These are phyloP conservation scores for Neurospora crassa DNA, from an alignment of 2,329 filamentous ascomycete species.

Conservation along the genomic window DNA sequence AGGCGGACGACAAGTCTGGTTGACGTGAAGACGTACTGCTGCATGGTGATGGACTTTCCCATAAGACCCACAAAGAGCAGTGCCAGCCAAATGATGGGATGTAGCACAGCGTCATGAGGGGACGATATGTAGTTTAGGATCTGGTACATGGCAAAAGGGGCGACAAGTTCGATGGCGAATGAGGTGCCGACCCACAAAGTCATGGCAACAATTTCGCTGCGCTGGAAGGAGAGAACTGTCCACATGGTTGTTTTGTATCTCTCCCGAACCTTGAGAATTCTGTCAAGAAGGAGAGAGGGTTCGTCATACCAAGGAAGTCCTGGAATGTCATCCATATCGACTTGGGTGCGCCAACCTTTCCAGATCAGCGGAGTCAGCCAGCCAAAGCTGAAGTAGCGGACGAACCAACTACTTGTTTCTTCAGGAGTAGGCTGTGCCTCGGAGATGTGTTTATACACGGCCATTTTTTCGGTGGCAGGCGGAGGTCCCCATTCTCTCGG, in stretches of 20 bases:
- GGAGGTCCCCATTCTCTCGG: constrained; percentile 42
- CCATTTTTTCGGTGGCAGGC: constrained; percentile 4
- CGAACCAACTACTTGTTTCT: constrained; percentile 44
- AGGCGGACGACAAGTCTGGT: constrained; percentile 47
- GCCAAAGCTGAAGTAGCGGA: constrained; percentile 40
- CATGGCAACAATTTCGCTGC: constrained; percentile 35
- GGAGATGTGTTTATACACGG: neutral
- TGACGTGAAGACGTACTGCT: constrained; percentile 49
- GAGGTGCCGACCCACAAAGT: constrained; percentile 27
- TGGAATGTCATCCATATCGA: constrained; percentile 39
- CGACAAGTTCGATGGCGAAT: constrained; percentile 37
- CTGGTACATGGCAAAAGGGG: constrained; percentile 44
- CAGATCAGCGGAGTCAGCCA: constrained; percentile 41
- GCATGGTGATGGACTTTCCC: constrained; percentile 38
- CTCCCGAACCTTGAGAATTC: constrained; percentile 32
- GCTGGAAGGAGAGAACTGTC: constrained; percentile 35
- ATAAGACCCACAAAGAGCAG: constrained; percentile 43
- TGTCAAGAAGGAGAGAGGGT: constrained; percentile 35
- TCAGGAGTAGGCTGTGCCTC: constrained; percentile 35
- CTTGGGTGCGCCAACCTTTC: constrained; percentile 33
- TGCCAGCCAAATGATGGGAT: constrained; percentile 35
- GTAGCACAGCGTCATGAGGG: constrained; percentile 22
- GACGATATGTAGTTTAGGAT: constrained; percentile 41
- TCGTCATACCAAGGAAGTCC: constrained; percentile 46
- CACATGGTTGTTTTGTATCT: constrained; percentile 34